phyloP scores from a whole-genome alignment of 768 basidiomycete species.

The Termitomyces bulborhizus region DNA sequence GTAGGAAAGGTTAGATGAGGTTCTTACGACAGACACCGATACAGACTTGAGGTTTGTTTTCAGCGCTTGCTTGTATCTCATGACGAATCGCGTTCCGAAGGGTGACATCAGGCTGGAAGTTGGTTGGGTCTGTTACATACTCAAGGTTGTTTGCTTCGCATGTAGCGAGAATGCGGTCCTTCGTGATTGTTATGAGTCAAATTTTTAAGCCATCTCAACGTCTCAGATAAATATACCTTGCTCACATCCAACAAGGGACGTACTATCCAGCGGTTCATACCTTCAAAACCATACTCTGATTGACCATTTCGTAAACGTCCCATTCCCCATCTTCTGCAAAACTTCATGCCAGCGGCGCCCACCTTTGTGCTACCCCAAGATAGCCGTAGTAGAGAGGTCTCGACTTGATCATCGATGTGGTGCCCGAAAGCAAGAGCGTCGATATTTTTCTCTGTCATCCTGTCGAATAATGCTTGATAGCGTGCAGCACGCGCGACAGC shows the following conservation, averaged over 20 bases:
- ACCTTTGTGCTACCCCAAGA: conserved; percentile 47
- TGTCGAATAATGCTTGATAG: conserved; percentile 43
- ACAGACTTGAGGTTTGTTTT: conserved; percentile 15
- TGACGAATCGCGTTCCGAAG: conserved; percentile 70
- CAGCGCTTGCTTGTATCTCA: conserved; percentile 20
- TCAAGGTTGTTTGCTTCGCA: conserved; percentile 55
- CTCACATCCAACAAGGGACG: conserved; percentile 62
- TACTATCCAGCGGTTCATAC: conserved; percentile 64
- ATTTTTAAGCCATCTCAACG: not conserved
- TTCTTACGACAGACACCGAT: not conserved
- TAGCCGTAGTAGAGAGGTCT: conserved; percentile 71
- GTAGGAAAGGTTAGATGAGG: not conserved
- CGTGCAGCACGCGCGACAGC: conserved; percentile 52
- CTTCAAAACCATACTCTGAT: conserved; percentile 40
- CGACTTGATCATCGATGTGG: conserved; percentile 80
- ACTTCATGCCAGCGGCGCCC: conserved; percentile 66
- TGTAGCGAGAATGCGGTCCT: conserved; percentile 80
- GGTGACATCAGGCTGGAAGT: conserved; percentile 69
- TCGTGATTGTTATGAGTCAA: not conserved
- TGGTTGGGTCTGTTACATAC: conserved; percentile 65
- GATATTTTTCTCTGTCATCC: conserved; percentile 22
- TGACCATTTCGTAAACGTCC: conserved; percentile 29
- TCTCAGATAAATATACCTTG: conserved; percentile 42
- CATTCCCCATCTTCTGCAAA: conserved; percentile 75
- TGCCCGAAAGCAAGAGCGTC: conserved; percentile 60